Evolutionary conservation across 179 eudicot genomes (phyloP).

Genomic region (Amaranthus tricolor): DNA sequence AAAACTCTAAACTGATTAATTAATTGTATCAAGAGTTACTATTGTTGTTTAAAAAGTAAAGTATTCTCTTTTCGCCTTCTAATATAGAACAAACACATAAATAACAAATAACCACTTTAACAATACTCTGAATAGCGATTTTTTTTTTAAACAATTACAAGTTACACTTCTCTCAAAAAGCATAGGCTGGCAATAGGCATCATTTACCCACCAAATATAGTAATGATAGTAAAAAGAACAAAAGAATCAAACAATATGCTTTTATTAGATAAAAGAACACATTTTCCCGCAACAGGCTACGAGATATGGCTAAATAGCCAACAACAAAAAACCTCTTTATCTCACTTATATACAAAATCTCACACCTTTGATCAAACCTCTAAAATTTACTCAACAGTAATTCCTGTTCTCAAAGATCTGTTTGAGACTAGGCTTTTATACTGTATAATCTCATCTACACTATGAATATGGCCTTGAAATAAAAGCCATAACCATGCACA

Average conservation of each 20-base stretch:
- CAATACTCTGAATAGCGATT: no score
- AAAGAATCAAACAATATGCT: constrained; percentile 7
- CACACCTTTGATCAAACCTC: constrained; percentile 10
- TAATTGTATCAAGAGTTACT: no score
- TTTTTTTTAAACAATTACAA: no score
- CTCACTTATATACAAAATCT: constrained; percentile 20
- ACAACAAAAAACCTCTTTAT: neutral
- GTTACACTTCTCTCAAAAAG: no score
- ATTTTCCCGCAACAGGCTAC: neutral
- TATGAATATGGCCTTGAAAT: constrained; percentile 18
- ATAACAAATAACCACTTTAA: no score
- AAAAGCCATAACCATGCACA: constrained; percentile 20
- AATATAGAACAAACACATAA: no score
- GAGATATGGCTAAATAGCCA: neutral
- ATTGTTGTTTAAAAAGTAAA: no score
- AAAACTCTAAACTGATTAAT: no score
- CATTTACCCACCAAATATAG: neutral
- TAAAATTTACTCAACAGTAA: neutral
- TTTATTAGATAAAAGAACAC: neutral
- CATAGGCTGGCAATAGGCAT: neutral
- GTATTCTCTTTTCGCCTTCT: no score
- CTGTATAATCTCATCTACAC: constrained; percentile 11
- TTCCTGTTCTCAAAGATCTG: neutral
- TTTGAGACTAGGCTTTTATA: neutral
- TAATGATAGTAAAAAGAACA: neutral